A percentile compares a stretch with the other conserved stretches of the same genome.
Evolutionary conservation across 352 stramenopile species (phyloP).

Genomic region (Globisporangium megalacanthum): DNA sequence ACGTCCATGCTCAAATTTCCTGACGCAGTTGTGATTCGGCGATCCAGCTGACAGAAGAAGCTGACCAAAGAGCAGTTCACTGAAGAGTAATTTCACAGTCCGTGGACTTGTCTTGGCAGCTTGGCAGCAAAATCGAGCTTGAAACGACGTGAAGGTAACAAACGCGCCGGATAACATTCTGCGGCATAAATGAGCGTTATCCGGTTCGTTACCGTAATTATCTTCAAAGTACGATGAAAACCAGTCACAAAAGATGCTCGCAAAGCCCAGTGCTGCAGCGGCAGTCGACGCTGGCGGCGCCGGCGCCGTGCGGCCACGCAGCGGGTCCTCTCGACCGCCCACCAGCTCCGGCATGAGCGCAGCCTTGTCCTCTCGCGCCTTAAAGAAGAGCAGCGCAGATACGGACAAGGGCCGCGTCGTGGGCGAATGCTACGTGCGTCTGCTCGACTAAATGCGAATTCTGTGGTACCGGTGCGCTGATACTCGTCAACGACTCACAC

Average conservation of each 20-base stretch:
- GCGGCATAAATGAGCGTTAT: no score
- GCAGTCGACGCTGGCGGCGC: not conserved
- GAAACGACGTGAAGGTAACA: no score
- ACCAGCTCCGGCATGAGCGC: not conserved
- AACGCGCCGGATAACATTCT: no score
- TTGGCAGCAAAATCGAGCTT: no score
- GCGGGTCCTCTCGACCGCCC: conserved; percentile 7
- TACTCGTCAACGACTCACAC: not conserved
- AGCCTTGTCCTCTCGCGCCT: conserved; percentile 1
- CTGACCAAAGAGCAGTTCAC: no score
- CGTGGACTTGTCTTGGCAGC: no score
- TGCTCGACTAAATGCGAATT: not conserved
- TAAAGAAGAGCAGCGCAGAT: conserved; percentile 12
- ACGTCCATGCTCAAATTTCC: no score
- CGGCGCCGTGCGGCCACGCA: conserved; percentile 9
- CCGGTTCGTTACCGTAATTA: no score
- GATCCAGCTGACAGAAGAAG: no score
- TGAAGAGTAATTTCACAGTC: no score
- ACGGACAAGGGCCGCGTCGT: conserved; percentile 66
- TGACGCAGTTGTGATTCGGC: no score
- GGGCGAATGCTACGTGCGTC: conserved; percentile 66
- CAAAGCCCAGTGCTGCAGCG: not conserved
- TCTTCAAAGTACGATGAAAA: no score
- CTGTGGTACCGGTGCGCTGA: not conserved
- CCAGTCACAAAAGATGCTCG: not conserved